Evolutionary conservation across 768 basidiomycete genomes (phyloP), one percentile per base, ranked within the genome.

Genomic region (Panellus pusillus): DNA sequence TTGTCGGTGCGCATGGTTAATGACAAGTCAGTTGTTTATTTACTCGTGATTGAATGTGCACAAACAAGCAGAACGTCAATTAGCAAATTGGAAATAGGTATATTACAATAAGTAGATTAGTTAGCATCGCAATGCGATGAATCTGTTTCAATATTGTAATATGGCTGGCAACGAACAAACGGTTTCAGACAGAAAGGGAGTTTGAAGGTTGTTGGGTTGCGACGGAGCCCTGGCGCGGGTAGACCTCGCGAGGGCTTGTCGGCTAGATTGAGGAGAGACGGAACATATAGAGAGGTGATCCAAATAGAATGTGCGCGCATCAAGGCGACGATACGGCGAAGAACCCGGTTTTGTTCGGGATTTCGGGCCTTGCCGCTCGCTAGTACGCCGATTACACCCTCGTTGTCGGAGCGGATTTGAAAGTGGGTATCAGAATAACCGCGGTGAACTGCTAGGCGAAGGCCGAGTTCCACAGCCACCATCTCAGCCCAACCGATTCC

Each of bases 401-500:
- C 24, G 46, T 74, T 69, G 55, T 74, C 68, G 0, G 69, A 71
- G 32, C 55, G 60, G 3, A 74, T 45, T 1, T 43, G 9, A 2
- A 72, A 31, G 17, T 75, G 70, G 8, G 57, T 56, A 18, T 70
- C 47, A 0, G n/a, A 27, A 13, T 62, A 57, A 4, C 64, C 62
- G 0, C 53, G 41, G 0, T 65, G 51, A 6, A 72, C 51, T 3
- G 72, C 47, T 0, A 69, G 60, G 4, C 62, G 58, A 1, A 73
- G 20, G 1, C 71, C 74, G 0, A 77, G 52, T 51, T 76, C 74
- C 3, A 74, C 62, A 0, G 72, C 76, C 2, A 74, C 64, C 63
- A 75, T 72, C 52, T 78, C 75, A 0, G 70, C 76, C 76, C 76
- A 78, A 0, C 72, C 72, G 8, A 75, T 73, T 15, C 70, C 61